Percentiles rank a stretch among this genome's conserved stretches.
Conservation (phyloP, 768 basidiomycete species). For the Rhizopogon sp. region DNA sequence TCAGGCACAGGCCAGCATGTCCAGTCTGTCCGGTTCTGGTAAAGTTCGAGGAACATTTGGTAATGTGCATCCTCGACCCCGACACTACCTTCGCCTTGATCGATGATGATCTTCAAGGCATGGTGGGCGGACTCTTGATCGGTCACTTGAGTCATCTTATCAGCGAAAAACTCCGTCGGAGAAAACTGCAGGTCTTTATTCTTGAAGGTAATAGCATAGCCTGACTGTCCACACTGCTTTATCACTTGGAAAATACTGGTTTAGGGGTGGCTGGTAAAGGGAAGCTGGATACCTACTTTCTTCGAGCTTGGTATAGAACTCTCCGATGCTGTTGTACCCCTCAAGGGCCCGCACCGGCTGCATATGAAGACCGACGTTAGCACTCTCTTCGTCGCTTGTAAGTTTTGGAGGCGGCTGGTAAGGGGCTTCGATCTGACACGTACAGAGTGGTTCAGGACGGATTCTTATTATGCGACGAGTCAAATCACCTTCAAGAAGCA, state of each 20-base stretch:
- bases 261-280: conserved; percentile 1
- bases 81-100: conserved; percentile 15
- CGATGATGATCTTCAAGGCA: conserved; percentile 12
- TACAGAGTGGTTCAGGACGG: background rate
- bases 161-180: conserved; percentile 8
- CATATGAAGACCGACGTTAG: background rate
- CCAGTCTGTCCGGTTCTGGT: conserved; percentile 7
- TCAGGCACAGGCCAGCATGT: conserved; percentile 1
- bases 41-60: conserved; percentile 12
- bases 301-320: conserved; percentile 3
- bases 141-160: conserved; percentile 8
- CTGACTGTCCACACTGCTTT: background rate
- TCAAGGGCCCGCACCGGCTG: background rate
- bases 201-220: background rate
- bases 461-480: background rate
- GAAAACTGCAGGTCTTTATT: conserved; percentile 11
- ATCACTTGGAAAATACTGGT: conserved; percentile 3
- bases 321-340: conserved; percentile 1
- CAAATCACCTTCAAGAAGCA: conserved; percentile 10
- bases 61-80: conserved; percentile 14
- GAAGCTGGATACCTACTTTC: background rate
- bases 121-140: conserved; percentile 7
- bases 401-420: background rate
- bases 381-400: background rate
- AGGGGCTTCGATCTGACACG: conserved; percentile 2